Base-by-base conservation (phyloP, 257 asterid genomes). In the Nicotiana sylvestris region DNA sequence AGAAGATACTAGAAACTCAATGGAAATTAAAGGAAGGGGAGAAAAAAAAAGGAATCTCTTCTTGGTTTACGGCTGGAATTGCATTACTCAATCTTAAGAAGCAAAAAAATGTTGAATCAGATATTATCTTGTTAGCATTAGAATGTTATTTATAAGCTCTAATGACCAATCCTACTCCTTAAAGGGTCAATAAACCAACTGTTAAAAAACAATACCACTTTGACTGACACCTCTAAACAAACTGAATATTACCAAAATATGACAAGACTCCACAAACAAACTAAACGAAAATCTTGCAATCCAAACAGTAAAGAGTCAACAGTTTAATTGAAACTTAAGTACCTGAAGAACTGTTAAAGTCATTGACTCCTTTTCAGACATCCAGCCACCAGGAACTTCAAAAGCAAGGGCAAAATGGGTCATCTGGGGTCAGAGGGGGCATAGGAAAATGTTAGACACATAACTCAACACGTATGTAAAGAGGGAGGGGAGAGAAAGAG, bases 341-440 rank as follows among this genome's bases (percentile, higher is more conserved):
- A 95, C 97, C 98, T 93, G 98, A 83, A 95, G 97, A 85, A 95
- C 97, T 76, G 96, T 88, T 85, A 93, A 86, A 58, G 82, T 84
- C 82, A 93, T 83, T 46, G 97, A 91, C 76, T 89, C 97, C 85
- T 91, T 88, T 78, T 86, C 93, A 21, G 89, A 80, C 51, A 87
- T 10, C 98, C 97, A 95, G 77, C 98, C 98, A 84, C 98, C 97
- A 83, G 92, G 97, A 85, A 91, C 88, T 89, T 93, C 97, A 76
- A 95, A 95, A 72, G 97, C 98, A 81, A 95, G 97, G 60, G 97
- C 96, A 87, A 95, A 93, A 91, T 95, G 98, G 82, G 98, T 90
- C 27, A 78, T 58, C 98, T 95, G 88, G 76, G 53, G 76, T 83
- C 21, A 78, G 18, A 81, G 18, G 0, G 16, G 21, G 66, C 21